Percentiles rank a stretch among this genome's conserved stretches.
These are phyloP conservation scores for Diaporthe australafricana DNA, from an alignment of 2,329 filamentous ascomycete species.

Conservation along the genomic window DNA sequence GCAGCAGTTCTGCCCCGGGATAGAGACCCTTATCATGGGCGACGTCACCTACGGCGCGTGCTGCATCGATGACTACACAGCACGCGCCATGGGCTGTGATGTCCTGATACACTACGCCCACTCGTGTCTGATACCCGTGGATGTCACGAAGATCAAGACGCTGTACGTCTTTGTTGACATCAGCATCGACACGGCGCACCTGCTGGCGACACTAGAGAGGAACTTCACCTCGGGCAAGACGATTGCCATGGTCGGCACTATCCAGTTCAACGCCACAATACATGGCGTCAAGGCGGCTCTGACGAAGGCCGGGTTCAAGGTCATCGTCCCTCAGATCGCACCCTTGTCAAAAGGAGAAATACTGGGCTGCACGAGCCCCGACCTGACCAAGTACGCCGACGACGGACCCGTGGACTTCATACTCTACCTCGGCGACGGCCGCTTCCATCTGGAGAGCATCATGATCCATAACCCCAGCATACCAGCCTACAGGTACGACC, in stretches of 20 bases:
- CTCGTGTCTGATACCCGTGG: constrained; percentile 94
- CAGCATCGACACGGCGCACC: constrained; percentile 89
- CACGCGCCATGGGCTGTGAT: constrained; percentile 92
- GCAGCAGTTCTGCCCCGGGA: constrained; percentile 90
- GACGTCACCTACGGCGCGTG: constrained; percentile 99
- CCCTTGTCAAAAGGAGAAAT: constrained; percentile 96
- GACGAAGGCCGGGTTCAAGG: constrained; percentile 84
- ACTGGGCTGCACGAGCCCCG: constrained; percentile 93
- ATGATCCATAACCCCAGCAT: constrained; percentile 98
- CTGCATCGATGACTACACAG: constrained; percentile 98
- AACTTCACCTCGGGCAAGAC: constrained; percentile 90
- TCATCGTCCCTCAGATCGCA: constrained; percentile 91
- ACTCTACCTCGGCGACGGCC: constrained; percentile 89
- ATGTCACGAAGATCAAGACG: constrained; percentile 96
- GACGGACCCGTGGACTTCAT: constrained; percentile 74
- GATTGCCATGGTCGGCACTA: constrained; percentile 93
- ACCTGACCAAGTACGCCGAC: constrained; percentile 44
- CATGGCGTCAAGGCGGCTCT: constrained; percentile 84
- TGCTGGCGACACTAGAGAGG: constrained; percentile 86
- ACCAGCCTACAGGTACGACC: constrained; percentile 95
- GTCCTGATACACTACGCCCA: constrained; percentile 97
- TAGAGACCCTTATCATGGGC: constrained; percentile 97
- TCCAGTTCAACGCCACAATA: constrained; percentile 98
- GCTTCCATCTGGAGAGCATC: constrained; percentile 96
- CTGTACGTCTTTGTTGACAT: constrained; percentile 99